These are phyloP conservation scores for Sparassis latifolia DNA, from an alignment of 1,284 basidiomycete genomes.

Conservation along the genomic window DNA sequence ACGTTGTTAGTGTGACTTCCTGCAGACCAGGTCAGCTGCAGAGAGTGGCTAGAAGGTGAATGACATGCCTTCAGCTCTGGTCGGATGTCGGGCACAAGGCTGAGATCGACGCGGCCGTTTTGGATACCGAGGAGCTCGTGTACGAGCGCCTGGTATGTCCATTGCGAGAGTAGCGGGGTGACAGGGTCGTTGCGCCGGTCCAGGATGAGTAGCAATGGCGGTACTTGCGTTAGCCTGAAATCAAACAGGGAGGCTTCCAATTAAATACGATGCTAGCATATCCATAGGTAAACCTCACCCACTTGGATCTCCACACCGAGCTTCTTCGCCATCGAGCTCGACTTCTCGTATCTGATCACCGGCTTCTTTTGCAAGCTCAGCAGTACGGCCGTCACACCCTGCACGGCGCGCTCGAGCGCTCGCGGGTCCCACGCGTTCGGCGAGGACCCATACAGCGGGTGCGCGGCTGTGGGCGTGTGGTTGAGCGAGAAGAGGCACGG, in stretches of 20 bases:
- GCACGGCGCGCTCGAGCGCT: conserved; percentile 74
- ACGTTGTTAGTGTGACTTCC: conserved; percentile 92
- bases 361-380: conserved; percentile 96
- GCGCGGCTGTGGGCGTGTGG: conserved; percentile 55
- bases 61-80: conserved; percentile 76
- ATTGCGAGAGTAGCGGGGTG: conserved; percentile 94
- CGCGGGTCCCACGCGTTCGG: conserved; percentile 63
- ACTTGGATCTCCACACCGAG: conserved; percentile 85
- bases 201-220: conserved; percentile 70
- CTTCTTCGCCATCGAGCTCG: conserved; percentile 88
- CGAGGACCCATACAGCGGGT: conserved; percentile 65
- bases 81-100: conserved; percentile 79
- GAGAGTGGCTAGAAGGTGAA: background rate
- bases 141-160: conserved; percentile 99
- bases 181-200: conserved; percentile 97
- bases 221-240: conserved; percentile 69
- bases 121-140: conserved; percentile 93
- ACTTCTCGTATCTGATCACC: conserved; percentile 89
- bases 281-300: conserved; percentile 14
- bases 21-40: conserved; percentile 24
- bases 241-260: conserved; percentile 70
- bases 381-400: conserved; percentile 83
- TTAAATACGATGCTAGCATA: conserved; percentile 60
- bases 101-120: conserved; percentile 88
- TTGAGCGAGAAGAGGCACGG: conserved; percentile 89